These are phyloP conservation scores for Cryptococcus maquisensis DNA, from an alignment of 1,284 basidiomycete genomes.

Conservation along the genomic window DNA sequence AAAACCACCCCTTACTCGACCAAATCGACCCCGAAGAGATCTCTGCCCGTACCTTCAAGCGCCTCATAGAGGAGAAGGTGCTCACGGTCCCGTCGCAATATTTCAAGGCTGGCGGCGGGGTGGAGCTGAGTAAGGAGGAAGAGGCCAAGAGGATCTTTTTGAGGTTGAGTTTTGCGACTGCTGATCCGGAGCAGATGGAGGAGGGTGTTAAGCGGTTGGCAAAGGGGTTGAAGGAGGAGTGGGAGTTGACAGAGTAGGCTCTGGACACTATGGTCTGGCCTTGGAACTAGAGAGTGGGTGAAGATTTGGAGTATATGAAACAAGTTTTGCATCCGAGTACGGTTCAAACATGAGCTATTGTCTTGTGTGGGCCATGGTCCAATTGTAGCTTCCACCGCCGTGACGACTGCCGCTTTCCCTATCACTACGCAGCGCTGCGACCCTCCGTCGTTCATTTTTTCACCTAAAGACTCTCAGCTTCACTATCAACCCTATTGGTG, in stretches of 20 bases:
- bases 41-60: constrained; percentile 27
- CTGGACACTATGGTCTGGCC: neutral
- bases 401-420: too few species aligned
- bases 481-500: neutral
- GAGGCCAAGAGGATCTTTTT: constrained; percentile 28
- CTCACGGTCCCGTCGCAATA: constrained; percentile 23
- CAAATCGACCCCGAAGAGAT: constrained; percentile 21
- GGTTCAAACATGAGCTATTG: too few species aligned
- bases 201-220: constrained; percentile 32
- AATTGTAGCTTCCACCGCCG: too few species aligned
- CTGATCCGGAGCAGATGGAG: constrained; percentile 26
- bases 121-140: constrained; percentile 18
- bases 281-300: neutral
- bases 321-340: too few species aligned
- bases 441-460: too few species aligned
- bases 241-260: constrained; percentile 2
- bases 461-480: neutral
- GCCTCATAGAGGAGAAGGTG: constrained; percentile 19
- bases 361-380: too few species aligned
- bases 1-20: constrained; percentile 25
- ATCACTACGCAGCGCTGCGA: neutral
- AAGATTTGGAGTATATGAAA: neutral
- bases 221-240: constrained; percentile 20
- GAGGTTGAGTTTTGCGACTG: constrained; percentile 27
- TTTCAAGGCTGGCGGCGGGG: constrained; percentile 28